Base-by-base conservation (phyloP, 2,329 filamentous ascomycete genomes). In the Pseudodiploospora longispora region DNA sequence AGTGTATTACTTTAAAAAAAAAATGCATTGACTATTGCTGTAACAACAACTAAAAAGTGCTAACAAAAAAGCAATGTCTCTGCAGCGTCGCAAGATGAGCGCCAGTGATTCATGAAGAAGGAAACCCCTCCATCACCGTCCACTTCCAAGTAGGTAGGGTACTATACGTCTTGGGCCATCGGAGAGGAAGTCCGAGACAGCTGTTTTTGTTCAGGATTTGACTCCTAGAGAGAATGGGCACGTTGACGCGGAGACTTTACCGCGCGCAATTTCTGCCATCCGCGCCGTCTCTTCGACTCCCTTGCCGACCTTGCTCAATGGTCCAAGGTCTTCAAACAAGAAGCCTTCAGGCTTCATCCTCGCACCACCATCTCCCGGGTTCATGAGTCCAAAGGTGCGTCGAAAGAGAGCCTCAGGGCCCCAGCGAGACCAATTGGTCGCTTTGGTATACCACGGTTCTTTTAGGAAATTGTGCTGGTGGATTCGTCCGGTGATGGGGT, bases 371-470 rank as follows among this genome's bases (percentile, higher is more conserved):
- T 68, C 64, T 3, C 71, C 71, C 2, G 75, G 74, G 2, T 76
- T 48, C 30, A 63, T 63, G 1, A 67, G 71, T 6, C 73, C 74
- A 38, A 59, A 50, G 6, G 65, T 40, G 55, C 71, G 59, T 19
- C 65, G 58, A 4, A 76, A 46, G 69, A 72, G 72, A 0, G 72
- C 80, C 47, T 60, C 59, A 0, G 72, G 80, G 2, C 76, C 78
- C 79, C 76, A 87, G 47, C 77, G 75, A 54, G 72, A 78, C 76
- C 72, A 78, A 35, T 76, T 59, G 0, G 75, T 83, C 29, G 71
- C 70, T 48, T 74, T 70, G 27, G 76, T 68, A 60, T 86, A 87
- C 62, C 76, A 85, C 3, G 83, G 84, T 38, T 79, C 74, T 8
- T 77, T 75, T 28, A 81, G 70, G 62, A 79, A 85, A 33, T 67